Conservation (phyloP, 2,329 filamentous ascomycete species). For the Pezizomycotina sp. region DNA sequence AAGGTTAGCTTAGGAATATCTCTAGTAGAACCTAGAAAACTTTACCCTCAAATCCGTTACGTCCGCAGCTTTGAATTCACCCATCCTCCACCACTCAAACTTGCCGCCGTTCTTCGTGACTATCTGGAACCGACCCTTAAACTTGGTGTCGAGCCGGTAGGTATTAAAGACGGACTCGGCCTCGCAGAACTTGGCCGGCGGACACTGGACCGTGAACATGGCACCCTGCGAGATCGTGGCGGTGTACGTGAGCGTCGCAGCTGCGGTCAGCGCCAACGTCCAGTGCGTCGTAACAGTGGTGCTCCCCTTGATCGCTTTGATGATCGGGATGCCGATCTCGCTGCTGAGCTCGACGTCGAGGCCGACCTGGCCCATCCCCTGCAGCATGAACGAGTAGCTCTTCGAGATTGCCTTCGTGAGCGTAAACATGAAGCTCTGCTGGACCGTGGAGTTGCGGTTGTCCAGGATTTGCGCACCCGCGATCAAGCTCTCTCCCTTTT, state of each 20-base stretch:
- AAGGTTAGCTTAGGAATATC: no score
- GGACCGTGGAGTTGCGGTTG: constrained; percentile 12
- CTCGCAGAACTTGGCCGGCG: constrained; percentile 11
- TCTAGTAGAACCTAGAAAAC: no score
- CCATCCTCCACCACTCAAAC: constrained; percentile 13
- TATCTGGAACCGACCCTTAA: constrained; percentile 9
- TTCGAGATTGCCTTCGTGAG: constrained; percentile 7
- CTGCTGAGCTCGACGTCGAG: constrained; percentile 6
- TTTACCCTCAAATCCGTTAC: constrained; percentile 16
- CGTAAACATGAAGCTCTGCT: constrained; percentile 13
- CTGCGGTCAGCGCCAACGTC: constrained; percentile 9
- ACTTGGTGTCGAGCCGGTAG: constrained; percentile 12
- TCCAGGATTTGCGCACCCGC: constrained; percentile 13
- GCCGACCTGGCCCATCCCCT: constrained; percentile 3
- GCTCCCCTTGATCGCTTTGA: constrained; percentile 5
- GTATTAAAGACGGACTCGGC: constrained; percentile 14
- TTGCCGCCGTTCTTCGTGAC: constrained; percentile 10
- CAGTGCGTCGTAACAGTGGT: constrained; percentile 6
- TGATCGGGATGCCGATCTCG: constrained; percentile 5
- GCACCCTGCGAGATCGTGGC: constrained; percentile 10
- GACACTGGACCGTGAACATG: constrained; percentile 8
- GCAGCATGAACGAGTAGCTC: constrained; percentile 11
- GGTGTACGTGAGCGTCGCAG: constrained; percentile 9
- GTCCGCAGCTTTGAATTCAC: constrained; percentile 10
- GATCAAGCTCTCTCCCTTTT: constrained; percentile 13